Base-by-base conservation (phyloP, 441 rosid genomes). In the Pelargonium australe region DNA sequence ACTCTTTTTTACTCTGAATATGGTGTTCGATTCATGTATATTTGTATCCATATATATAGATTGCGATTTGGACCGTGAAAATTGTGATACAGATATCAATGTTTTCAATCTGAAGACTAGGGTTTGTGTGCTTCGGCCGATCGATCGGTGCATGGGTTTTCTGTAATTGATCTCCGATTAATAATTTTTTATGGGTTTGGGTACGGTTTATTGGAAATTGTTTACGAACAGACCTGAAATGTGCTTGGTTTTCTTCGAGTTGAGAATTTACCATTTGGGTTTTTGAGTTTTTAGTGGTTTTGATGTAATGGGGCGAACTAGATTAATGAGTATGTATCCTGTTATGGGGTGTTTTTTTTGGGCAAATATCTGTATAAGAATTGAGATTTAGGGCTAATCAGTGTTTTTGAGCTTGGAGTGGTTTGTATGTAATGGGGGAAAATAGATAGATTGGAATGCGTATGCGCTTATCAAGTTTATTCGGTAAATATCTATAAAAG, bases 61-160 rank as follows among this genome's bases (percentile, higher is more conserved):
- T 60, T 31, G 34, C 37, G 11, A 20, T 20, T 57, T 17, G 62
- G 62, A 57, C 62, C 62, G 11, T 25, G 28, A 57, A 57, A 57
- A 19, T 57, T 14, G 62, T 25, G 62, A 57, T 57, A 23, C 19
- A 8, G 28, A 7, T 6, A 16, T 55, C 17, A 3, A 20, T 58
- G 10, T 6, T 6, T 8, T 8, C 63, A 2, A 20, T 20, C 20
- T 57, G 62, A 10, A 20, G 64, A 13, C 37, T 60, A 60, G 64
- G 64, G 64, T 60, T 60, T 60, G 64, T 60, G 14, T 60, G 64
- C 7, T 60, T 13, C 34, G 14, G 11, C 64, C 37, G 64, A 60
- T 60, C 64, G 34, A 34, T 60, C 41, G 41, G 41, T 37, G 41
- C n/a, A 20, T 23, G 64, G 64, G 64, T 23, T 60, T 28, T 60